phyloP scores from a whole-genome alignment of 2,329 filamentous ascomycete genomes.

The Aspergillus pseudotamarii region DNA sequence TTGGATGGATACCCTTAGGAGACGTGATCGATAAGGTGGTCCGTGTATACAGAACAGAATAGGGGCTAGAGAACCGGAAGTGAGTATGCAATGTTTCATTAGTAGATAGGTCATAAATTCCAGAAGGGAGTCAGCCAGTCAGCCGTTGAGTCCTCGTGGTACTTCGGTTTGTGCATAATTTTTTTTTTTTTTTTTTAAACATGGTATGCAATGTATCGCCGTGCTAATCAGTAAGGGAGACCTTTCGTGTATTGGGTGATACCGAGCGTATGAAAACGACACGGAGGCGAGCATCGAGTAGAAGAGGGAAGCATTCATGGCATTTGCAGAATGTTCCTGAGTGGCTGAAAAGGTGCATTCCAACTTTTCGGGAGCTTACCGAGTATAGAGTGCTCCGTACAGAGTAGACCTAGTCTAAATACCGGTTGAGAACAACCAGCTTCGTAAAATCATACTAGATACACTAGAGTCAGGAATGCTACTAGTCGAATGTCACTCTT shows the following conservation, averaged over 20 bases:
- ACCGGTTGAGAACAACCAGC: too few species aligned
- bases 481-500: too few species aligned
- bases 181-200: too few species aligned
- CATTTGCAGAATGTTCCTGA: neutral
- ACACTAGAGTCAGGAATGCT: too few species aligned
- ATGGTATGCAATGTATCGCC: neutral
- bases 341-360: neutral
- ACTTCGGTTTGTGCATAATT: neutral
- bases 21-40: neutral
- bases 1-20: neutral
- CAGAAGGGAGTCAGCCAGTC: neutral
- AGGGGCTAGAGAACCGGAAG: neutral
- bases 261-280: neutral
- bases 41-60: neutral
- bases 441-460: too few species aligned
- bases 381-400: neutral
- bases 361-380: neutral
- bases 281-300: neutral
- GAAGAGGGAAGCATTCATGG: neutral
- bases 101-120: neutral
- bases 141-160: neutral
- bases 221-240: neutral
- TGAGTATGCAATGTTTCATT: neutral
- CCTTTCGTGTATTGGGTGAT: neutral
- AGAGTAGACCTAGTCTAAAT: neutral